These are phyloP conservation scores for Calonectria hawksworthii DNA, from an alignment of 2,329 filamentous ascomycete genomes.

Conservation along the genomic window DNA sequence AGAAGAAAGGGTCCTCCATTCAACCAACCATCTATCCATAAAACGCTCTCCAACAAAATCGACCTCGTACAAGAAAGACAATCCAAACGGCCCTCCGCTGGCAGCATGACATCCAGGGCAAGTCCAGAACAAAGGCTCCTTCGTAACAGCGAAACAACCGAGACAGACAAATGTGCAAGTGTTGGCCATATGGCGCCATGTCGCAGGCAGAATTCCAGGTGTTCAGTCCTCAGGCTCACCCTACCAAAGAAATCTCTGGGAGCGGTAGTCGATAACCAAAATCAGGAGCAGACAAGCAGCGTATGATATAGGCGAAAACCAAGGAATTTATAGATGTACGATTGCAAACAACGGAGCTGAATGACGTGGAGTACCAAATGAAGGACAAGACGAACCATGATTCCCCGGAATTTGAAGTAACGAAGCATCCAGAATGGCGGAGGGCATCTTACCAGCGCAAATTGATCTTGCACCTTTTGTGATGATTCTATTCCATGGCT, in stretches of 20 bases:
- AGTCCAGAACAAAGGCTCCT: conserved; percentile 2
- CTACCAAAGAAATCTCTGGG: conserved; percentile 3
- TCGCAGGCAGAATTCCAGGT: neutral
- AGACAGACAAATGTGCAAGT: neutral
- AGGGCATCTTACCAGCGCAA: conserved; percentile 17
- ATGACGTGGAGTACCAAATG: neutral
- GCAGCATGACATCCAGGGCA: neutral
- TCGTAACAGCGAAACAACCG: neutral
- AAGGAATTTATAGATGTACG: neutral
- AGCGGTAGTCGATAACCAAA: conserved; percentile 1
- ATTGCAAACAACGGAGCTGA: conserved; percentile 9
- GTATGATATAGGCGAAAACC: neutral
- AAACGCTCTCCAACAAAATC: neutral
- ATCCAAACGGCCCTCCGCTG: conserved; percentile 1
- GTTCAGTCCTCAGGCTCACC: neutral
- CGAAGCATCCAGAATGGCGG: neutral
- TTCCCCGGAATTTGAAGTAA: neutral
- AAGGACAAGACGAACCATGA: conserved; percentile 1
- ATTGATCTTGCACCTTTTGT: neutral
- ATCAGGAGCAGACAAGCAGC: neutral
- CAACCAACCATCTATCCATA: neutral
- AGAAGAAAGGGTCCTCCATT: neutral
- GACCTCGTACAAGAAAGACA: neutral
- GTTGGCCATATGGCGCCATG: neutral
- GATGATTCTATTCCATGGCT: conserved; percentile 5